A percentile compares a stretch with the other conserved stretches of the same genome.
Evolutionary conservation across 2,329 filamentous ascomycete genomes (phyloP).

Genomic region (Fusarium praegraminearum): DNA sequence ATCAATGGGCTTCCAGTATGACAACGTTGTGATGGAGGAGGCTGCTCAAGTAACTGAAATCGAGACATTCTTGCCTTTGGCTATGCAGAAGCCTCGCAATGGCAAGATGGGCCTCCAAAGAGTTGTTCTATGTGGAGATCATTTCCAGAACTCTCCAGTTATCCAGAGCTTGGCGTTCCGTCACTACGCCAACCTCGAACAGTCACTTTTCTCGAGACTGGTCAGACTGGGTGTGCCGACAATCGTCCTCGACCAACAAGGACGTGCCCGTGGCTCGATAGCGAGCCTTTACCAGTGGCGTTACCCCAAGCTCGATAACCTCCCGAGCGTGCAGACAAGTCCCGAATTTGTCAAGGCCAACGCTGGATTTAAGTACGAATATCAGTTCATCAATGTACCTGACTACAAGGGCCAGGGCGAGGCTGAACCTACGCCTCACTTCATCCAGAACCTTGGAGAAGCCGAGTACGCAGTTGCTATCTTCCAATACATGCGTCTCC

Average conservation of each 20-base stretch:
- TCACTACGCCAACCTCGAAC: constrained; percentile 94
- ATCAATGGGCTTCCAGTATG: constrained; percentile 92
- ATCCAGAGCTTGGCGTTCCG: constrained; percentile 95
- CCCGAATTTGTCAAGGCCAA: constrained; percentile 85
- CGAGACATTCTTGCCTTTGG: constrained; percentile 94
- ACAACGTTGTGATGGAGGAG: constrained; percentile 98
- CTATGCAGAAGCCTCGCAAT: constrained; percentile 84
- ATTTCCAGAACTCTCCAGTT: constrained; percentile 95
- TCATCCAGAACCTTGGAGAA: constrained; percentile 95
- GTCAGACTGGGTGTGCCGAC: constrained; percentile 93
- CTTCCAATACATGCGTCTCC: constrained; percentile 95
- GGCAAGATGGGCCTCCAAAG: constrained; percentile 83
- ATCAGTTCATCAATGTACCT: constrained; percentile 95
- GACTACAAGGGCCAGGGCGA: constrained; percentile 94
- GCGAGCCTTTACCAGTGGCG: constrained; percentile 94
- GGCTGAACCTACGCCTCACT: constrained; percentile 90
- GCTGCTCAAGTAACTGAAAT: constrained; percentile 98
- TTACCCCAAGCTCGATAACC: constrained; percentile 82
- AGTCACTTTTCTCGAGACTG: constrained; percentile 92
- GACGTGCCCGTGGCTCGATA: constrained; percentile 87
- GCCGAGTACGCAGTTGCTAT: constrained; percentile 97
- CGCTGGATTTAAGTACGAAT: constrained; percentile 91
- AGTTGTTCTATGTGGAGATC: constrained; percentile 93
- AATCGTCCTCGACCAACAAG: constrained; percentile 91
- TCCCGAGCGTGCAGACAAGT: constrained; percentile 77